Evolutionary conservation across 192 early-diverging fungal genomes (phyloP).

Genomic region (Umbelopsis isabellina): DNA sequence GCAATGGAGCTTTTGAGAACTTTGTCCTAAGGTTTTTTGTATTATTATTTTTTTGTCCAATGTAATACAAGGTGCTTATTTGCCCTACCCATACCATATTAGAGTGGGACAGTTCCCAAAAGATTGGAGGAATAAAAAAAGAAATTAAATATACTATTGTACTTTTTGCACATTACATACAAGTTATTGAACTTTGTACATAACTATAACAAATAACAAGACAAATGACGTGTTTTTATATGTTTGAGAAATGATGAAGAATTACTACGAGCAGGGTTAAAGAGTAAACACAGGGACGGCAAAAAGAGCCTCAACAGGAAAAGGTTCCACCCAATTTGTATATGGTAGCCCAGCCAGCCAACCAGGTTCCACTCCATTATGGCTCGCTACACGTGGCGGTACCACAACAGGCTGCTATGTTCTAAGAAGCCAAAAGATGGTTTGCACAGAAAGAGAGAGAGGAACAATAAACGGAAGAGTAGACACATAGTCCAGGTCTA

Average conservation of each 20-base stretch:
- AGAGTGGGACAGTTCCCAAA: not conserved
- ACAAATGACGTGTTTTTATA: too few relatives aligned
- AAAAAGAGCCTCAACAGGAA: not conserved
- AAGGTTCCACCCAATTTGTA: not conserved
- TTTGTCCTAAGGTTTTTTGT: not conserved
- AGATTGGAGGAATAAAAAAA: too few relatives aligned
- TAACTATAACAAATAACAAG: too few relatives aligned
- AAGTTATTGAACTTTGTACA: too few relatives aligned
- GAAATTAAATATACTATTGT: too few relatives aligned
- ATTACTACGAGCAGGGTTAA: too few relatives aligned
- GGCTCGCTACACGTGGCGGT: constrained; percentile 13
- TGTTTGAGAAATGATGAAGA: too few relatives aligned
- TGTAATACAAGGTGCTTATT: too few relatives aligned
- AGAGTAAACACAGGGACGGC: too few relatives aligned
- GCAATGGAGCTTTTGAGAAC: constrained; percentile 13
- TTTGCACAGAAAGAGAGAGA: not conserved
- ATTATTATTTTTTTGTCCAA: not conserved
- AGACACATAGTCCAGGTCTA: too few relatives aligned
- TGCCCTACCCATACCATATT: not conserved
- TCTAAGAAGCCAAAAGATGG: not conserved
- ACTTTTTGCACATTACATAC: too few relatives aligned
- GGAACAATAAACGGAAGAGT: not conserved
- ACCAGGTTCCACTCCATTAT: not conserved
- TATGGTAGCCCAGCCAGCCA: not conserved
- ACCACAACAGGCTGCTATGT: not conserved